Evolutionary conservation across 306 rosid genomes (phyloP).

Genomic region (Sphenostylis stenocarpa): DNA sequence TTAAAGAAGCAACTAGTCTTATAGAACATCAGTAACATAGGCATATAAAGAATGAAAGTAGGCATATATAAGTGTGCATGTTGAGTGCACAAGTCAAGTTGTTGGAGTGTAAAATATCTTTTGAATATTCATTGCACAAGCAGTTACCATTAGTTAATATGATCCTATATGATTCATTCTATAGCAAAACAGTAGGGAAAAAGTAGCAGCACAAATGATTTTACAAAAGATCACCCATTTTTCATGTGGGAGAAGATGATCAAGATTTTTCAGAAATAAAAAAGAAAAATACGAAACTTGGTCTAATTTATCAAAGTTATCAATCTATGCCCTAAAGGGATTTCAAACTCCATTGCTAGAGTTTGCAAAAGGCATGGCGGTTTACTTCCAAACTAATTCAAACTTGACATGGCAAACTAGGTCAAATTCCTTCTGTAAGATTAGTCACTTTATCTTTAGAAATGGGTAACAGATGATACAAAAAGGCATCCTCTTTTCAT

Average conservation of each 20-base stretch:
- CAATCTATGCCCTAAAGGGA: background rate
- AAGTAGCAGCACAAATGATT: background rate
- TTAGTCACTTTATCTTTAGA: slow-evolving; percentile 7
- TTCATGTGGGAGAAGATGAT: background rate
- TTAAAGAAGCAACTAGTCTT: slow-evolving; percentile 1
- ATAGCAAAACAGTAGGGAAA: background rate
- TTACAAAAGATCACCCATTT: background rate
- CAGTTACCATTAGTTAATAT: background rate
- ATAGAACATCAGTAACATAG: slow-evolving; percentile 1
- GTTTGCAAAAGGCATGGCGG: background rate
- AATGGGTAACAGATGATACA: background rate
- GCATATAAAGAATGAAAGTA: background rate
- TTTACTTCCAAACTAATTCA: slow-evolving; percentile 1
- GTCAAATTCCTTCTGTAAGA: background rate
- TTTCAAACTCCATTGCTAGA: background rate
- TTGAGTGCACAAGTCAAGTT: no score
- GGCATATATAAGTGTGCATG: no score
- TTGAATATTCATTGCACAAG: slow-evolving; percentile 9
- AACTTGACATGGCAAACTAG: slow-evolving; percentile 14
- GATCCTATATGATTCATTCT: background rate
- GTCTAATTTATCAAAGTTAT: background rate
- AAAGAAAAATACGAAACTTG: background rate
- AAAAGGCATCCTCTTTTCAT: background rate
- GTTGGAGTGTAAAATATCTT: slow-evolving; percentile 10
- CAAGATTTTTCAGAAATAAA: background rate